Conservation (phyloP, 192 early-diverging fungal species). For the Podochytrium sp. region DNA sequence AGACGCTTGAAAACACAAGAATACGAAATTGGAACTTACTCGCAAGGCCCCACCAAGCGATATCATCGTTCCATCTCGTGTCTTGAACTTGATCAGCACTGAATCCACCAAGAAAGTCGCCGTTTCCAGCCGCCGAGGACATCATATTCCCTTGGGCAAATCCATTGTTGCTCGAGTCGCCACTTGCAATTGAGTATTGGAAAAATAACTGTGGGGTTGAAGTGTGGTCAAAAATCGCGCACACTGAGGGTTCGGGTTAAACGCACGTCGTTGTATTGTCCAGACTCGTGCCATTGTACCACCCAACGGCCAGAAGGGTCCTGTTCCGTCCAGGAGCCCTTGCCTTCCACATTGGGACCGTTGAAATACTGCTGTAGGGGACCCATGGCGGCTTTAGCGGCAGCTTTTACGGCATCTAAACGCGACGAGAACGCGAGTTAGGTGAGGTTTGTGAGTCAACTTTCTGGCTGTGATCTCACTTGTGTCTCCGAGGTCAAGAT, state of each 20-base stretch:
- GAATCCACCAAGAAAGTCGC: slow-evolving; percentile 13
- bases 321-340: background rate
- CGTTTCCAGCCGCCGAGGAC: background rate
- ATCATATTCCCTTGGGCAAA: background rate
- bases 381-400: background rate
- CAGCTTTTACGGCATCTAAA: background rate
- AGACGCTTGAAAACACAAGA: background rate
- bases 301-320: background rate
- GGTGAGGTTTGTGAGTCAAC: no score
- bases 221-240: background rate
- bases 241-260: background rate
- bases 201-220: background rate
- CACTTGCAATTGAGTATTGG: background rate
- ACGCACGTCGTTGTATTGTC: slow-evolving; percentile 16
- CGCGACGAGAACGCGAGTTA: background rate
- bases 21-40: background rate
- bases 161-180: background rate
- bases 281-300: slow-evolving; percentile 34
- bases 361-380: background rate
- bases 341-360: background rate
- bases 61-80: slow-evolving; percentile 31
- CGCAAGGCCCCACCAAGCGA: slow-evolving; percentile 49
- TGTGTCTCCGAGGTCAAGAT: background rate
- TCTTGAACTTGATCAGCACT: background rate
- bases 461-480: no score